Conservation (phyloP, 2,329 filamentous ascomycete genomes). For the Bimuria novae-zelandiae region DNA sequence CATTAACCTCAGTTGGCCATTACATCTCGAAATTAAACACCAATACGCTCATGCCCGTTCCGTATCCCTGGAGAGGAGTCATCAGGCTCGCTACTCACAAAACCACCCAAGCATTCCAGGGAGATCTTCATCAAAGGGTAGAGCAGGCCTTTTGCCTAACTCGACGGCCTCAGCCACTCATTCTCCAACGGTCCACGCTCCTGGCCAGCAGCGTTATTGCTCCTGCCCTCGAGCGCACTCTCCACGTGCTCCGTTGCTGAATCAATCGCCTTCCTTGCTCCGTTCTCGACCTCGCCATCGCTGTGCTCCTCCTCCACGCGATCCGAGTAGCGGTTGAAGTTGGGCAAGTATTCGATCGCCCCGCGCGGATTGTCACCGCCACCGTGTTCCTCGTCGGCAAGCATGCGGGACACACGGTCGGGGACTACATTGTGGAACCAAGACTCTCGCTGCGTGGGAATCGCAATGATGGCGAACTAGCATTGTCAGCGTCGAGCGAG, state of each 20-base stretch:
- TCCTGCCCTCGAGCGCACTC: constrained; percentile 8
- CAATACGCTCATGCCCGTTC: no score
- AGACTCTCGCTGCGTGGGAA: constrained; percentile 35
- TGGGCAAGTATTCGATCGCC: constrained; percentile 38
- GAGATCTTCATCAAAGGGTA: no score
- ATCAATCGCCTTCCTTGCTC: constrained; percentile 26
- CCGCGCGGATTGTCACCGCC: constrained; percentile 22
- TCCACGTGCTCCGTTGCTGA: constrained; percentile 22
- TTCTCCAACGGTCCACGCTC: background rate
- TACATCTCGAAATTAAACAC: no score
- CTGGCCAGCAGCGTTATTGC: background rate
- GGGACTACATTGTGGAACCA: constrained; percentile 39
- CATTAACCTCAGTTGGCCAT: no score
- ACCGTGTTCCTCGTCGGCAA: constrained; percentile 36
- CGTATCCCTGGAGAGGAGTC: no score
- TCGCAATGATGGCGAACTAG: constrained; percentile 37
- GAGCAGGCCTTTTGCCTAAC: background rate
- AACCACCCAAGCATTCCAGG: no score
- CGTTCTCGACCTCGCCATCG: constrained; percentile 22
- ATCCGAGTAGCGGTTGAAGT: constrained; percentile 35
- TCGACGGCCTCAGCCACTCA: background rate
- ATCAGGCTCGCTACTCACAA: no score
- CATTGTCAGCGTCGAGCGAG: background rate
- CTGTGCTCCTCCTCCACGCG: constrained; percentile 33
- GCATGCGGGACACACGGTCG: constrained; percentile 37